Base-by-base conservation (phyloP, 2,329 filamentous ascomycete genomes). In the Colletotrichum salicis region DNA sequence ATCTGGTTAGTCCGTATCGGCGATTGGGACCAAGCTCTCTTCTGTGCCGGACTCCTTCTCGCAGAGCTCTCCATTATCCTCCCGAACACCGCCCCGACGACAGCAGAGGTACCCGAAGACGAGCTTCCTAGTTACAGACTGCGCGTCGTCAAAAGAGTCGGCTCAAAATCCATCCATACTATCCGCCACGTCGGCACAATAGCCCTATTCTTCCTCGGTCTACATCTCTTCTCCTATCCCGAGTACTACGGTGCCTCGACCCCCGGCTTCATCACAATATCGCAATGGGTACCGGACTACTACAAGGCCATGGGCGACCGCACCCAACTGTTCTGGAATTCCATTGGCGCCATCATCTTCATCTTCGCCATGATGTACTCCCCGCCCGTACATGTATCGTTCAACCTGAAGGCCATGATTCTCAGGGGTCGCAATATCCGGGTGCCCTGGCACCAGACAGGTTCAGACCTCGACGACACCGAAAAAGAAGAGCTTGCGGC, bases 41-140 rank as follows among this genome's bases (percentile, higher is more conserved):
- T 70, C 24, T 33, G 48, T 24, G 82, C 80, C 33, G 89, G 89
- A 29, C 86, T 87, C 80, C 74, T 85, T 10, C 79, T 90, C 27
- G 89, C 88, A 2, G 88, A 91, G 78, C 67, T 86, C 35, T 87
- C 90, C 73, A 78, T 87, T 48, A 83, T 87, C 65, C 80, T 84
- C 2, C 81, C 83, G n/a, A 84, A 84, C 6, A 85, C 86, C 71
- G 74, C 78, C 13, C 72, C 80, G 51, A 29, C 75, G 24, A 66
- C 78, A n/a, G 51, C 78, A n/a, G 51, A 61, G 48, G 70, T 80
- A 1, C 76, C 75, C 6, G 70, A 70, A 3, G 71, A 74, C 27
- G 75, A n/a, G 15, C 55, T 70, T 4, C 67, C 70, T 4, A 45
- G 13, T 2, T 37, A 13, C 48, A 66, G 22, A 24, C 54, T 51